phyloP scores from a whole-genome alignment of 1,284 basidiomycete species.

The Boletellus deceptivus region DNA sequence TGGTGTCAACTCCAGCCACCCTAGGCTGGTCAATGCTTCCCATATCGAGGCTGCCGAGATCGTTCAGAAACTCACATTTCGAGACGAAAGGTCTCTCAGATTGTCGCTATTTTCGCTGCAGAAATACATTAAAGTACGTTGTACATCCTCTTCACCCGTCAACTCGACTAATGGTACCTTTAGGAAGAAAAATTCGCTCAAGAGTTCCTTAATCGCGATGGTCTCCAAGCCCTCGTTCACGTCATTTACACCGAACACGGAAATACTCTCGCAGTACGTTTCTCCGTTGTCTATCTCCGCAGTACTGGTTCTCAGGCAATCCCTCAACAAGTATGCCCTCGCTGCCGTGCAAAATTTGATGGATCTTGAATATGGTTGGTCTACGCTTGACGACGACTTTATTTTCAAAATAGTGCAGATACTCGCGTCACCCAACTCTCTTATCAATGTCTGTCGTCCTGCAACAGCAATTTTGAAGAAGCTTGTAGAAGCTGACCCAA shows the following conservation, averaged over 20 bases:
- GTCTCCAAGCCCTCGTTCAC: slow-evolving; percentile 72
- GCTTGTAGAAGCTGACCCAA: slow-evolving; percentile 79
- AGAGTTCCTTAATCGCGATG: slow-evolving; percentile 81
- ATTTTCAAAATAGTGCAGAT: slow-evolving; percentile 80
- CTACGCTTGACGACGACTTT: slow-evolving; percentile 66
- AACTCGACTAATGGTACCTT: not conserved
- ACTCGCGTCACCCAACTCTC: slow-evolving; percentile 69
- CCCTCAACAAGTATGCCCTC: slow-evolving; percentile 65
- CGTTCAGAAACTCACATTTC: slow-evolving; percentile 64
- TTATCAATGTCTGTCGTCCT: slow-evolving; percentile 95
- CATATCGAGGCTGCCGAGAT: slow-evolving; percentile 80
- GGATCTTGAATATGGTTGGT: slow-evolving; percentile 83
- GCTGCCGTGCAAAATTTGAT: slow-evolving; percentile 84
- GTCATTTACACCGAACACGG: slow-evolving; percentile 71
- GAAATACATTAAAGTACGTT: slow-evolving; percentile 69
- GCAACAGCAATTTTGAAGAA: slow-evolving; percentile 92
- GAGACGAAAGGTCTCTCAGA: slow-evolving; percentile 63
- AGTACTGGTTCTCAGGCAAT: slow-evolving; percentile 7
- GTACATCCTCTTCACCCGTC: not conserved
- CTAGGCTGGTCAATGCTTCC: slow-evolving; percentile 78
- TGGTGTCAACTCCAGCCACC: slow-evolving; percentile 3
- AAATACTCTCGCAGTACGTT: slow-evolving; percentile 80
- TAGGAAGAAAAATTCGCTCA: slow-evolving; percentile 87
- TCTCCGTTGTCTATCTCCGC: slow-evolving; percentile 10
- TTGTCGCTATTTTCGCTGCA: slow-evolving; percentile 79